phyloP scores from a whole-genome alignment of 768 basidiomycete genomes.

The Epithele typhae region DNA sequence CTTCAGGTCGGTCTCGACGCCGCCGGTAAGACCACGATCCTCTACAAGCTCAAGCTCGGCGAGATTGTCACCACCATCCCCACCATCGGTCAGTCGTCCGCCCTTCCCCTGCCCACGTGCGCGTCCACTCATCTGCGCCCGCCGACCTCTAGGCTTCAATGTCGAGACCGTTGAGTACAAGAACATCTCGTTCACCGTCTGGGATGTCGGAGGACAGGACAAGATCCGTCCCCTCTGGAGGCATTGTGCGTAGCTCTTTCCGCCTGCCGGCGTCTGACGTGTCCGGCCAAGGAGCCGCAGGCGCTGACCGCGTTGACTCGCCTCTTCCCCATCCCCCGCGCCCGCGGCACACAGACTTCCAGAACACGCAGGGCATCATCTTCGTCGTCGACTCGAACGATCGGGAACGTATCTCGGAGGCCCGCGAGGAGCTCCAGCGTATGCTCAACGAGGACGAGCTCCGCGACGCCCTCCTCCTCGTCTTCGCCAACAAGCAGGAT shows the following conservation, averaged over 20 bases:
- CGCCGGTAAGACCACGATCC: conserved; percentile 96
- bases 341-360: conserved; percentile 73
- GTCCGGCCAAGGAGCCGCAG: conserved; percentile 5
- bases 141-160: conserved; percentile 78
- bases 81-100: conserved; percentile 79
- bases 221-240: conserved; percentile 99
- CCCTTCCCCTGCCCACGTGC: background rate
- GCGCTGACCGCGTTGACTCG: conserved; percentile 10
- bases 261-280: conserved; percentile 14
- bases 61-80: conserved; percentile 99
- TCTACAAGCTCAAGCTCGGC: conserved; percentile 99
- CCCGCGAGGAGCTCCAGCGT: conserved; percentile 97
- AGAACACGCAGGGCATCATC: conserved; percentile 99
- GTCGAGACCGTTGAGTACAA: conserved; percentile 99
- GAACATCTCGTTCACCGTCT: conserved; percentile 99
- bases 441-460: conserved; percentile 99
- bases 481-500: conserved; percentile 99
- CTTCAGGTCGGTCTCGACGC: conserved; percentile 95
- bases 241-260: conserved; percentile 73
- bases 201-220: conserved; percentile 99
- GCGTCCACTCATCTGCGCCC: background rate
- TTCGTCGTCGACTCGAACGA: conserved; percentile 99
- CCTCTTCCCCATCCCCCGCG: conserved; percentile 2
- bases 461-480: conserved; percentile 94
- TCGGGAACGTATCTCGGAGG: conserved; percentile 98